Percentiles rank a stretch among this genome's conserved stretches.
These are phyloP conservation scores for Cryptosporidium meleagridis DNA, from an alignment of 169 alveolate genomes.

Conservation along the genomic window DNA sequence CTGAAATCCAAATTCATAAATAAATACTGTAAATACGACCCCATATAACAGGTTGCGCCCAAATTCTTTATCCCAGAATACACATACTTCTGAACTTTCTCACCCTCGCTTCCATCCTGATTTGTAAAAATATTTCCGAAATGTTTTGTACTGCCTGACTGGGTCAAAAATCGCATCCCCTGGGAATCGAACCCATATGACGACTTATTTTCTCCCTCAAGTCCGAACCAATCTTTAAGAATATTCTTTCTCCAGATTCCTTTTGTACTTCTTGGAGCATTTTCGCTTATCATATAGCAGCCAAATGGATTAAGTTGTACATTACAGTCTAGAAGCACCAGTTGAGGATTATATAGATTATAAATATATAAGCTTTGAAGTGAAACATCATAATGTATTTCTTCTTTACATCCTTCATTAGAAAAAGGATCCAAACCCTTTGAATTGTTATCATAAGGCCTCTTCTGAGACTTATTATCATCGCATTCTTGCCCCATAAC, in stretches of 20 bases:
- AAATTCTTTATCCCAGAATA: slow-evolving; percentile 66
- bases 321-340: slow-evolving; percentile 47
- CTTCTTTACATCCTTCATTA: background rate
- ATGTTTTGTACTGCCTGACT: background rate
- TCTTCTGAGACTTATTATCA: background rate
- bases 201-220: background rate
- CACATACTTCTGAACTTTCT: slow-evolving; percentile 17
- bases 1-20: slow-evolving; percentile 74
- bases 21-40: slow-evolving; percentile 69
- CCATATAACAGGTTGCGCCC: slow-evolving; percentile 74
- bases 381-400: background rate
- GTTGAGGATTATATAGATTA: slow-evolving; percentile 47
- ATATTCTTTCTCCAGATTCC: slow-evolving; percentile 63
- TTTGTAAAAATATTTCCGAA: background rate
- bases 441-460: background rate
- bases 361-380: slow-evolving; percentile 38
- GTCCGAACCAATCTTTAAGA: slow-evolving; percentile 54
- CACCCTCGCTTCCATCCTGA: background rate
- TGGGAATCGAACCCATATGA: slow-evolving; percentile 29
- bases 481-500: slow-evolving; percentile 7
- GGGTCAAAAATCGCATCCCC: background rate
- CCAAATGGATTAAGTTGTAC: slow-evolving; percentile 64
- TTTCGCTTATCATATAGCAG: slow-evolving; percentile 37
- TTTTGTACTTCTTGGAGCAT: slow-evolving; percentile 62
- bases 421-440: background rate